Evolutionary conservation across 805 yeast species (phyloP).

Genomic region (Metschnikowia koreensis): DNA sequence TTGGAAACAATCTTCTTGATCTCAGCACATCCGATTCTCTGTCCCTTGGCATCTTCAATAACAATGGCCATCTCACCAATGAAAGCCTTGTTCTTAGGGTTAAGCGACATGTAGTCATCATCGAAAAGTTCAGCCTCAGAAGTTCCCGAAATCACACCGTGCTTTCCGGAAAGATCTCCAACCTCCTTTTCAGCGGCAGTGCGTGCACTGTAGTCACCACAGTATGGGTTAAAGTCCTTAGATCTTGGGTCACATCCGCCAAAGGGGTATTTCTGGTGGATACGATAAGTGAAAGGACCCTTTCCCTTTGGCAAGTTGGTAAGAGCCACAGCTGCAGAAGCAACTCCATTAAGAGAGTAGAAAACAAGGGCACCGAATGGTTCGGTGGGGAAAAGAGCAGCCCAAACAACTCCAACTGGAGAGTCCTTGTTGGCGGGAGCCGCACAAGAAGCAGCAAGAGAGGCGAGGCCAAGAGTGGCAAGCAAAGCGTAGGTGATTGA

Average conservation of each 20-base stretch:
- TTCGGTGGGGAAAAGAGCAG: not conserved
- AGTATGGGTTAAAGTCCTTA: slow-evolving; percentile 3
- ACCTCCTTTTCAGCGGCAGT: slow-evolving; percentile 4
- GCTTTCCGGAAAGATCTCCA: slow-evolving; percentile 8
- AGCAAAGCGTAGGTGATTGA: not conserved
- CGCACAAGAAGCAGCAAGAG: slow-evolving; percentile 1
- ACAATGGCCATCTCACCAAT: slow-evolving; percentile 4
- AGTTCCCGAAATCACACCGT: slow-evolving; percentile 1
- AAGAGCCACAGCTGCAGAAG: not conserved
- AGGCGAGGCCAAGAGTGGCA: not conserved
- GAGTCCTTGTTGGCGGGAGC: slow-evolving; percentile 4
- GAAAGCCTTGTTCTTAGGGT: slow-evolving; percentile 4
- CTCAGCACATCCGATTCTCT: slow-evolving; percentile 2
- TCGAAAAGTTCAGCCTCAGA: not conserved
- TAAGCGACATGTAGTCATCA: slow-evolving; percentile 6
- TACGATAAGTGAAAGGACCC: not conserved
- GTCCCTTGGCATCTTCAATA: not conserved
- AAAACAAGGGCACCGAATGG: not conserved
- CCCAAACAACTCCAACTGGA: not conserved
- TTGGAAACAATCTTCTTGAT: not conserved
- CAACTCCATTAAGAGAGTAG: slow-evolving; percentile 2
- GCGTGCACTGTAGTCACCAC: not conserved
- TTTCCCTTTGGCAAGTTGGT: not conserved
- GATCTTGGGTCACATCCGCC: not conserved
- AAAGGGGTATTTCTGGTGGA: not conserved